Evolutionary conservation across 1,284 basidiomycete species (phyloP).

Genomic region (Ganoderma boninense): DNA sequence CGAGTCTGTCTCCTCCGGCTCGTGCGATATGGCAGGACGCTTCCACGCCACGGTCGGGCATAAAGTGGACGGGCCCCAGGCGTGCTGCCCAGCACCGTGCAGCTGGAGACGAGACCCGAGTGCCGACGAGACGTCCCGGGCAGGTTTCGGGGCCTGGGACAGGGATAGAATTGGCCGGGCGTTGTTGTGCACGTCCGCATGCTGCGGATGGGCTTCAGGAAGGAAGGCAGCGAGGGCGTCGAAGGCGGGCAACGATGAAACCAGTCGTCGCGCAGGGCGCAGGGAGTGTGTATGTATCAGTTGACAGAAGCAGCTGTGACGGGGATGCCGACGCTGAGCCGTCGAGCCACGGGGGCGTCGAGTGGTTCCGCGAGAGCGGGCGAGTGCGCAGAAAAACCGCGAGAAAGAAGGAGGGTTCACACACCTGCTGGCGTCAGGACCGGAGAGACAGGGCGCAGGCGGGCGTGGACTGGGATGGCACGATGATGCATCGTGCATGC

Average conservation of each 20-base stretch:
- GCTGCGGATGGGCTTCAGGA: conserved; percentile 27
- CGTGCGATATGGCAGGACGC: conserved; percentile 17
- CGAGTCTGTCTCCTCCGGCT: conserved; percentile 21
- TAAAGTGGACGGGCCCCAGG: conserved; percentile 16
- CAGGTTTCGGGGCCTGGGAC: conserved; percentile 8
- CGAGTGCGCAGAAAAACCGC: conserved; percentile 27
- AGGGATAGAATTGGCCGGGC: conserved; percentile 26
- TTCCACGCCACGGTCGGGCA: conserved; percentile 26
- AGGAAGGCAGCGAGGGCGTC: conserved; percentile 5
- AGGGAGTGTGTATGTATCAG: conserved; percentile 30
- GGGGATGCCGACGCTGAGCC: conserved; percentile 27
- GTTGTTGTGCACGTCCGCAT: conserved; percentile 19
- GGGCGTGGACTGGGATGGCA: conserved; percentile 22
- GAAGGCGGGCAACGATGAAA: conserved; percentile 20
- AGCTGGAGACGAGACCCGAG: conserved; percentile 14
- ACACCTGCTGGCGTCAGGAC: conserved; percentile 32
- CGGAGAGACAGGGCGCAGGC: conserved; percentile 24
- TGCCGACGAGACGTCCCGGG: conserved; percentile 18
- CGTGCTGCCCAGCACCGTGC: neutral
- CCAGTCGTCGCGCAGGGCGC: conserved; percentile 27
- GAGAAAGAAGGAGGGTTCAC: conserved; percentile 30
- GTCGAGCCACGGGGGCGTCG: conserved; percentile 19
- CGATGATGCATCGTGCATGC: neutral
- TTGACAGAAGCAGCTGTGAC: conserved; percentile 26
- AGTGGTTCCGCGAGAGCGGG: conserved; percentile 23